Conservation (phyloP, 2,329 filamentous ascomycete genomes). For the Colletotrichum trifolii region DNA sequence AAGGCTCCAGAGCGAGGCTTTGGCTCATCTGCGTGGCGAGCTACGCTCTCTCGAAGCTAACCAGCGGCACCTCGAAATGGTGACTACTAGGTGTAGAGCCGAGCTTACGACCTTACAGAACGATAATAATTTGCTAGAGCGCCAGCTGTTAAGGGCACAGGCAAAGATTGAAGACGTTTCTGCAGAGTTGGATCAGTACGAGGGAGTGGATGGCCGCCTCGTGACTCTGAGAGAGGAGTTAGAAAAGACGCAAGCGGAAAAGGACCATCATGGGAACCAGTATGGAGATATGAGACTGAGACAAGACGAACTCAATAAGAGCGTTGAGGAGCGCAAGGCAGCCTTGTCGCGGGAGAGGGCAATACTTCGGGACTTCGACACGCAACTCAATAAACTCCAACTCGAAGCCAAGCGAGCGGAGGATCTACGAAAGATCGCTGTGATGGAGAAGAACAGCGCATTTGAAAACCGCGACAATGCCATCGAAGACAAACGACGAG, state of each 20-base stretch:
- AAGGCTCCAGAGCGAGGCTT: slow-evolving; percentile 57
- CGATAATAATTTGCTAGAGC: slow-evolving; percentile 55
- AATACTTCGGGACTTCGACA: slow-evolving; percentile 43
- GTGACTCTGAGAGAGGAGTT: slow-evolving; percentile 69
- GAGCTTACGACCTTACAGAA: slow-evolving; percentile 56
- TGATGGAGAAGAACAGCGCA: slow-evolving; percentile 72
- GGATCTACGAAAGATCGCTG: slow-evolving; percentile 61
- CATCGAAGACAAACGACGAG: slow-evolving; percentile 55
- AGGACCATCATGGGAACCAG: slow-evolving; percentile 63
- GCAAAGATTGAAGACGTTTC: slow-evolving; percentile 64
- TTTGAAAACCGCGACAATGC: slow-evolving; percentile 62
- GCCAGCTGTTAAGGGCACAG: slow-evolving; percentile 68
- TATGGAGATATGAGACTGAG: slow-evolving; percentile 63
- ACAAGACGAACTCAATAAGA: slow-evolving; percentile 60
- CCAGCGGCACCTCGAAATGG: slow-evolving; percentile 58
- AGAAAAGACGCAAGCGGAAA: slow-evolving; percentile 57
- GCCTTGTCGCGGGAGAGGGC: slow-evolving; percentile 49
- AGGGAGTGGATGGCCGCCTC: slow-evolving; percentile 76
- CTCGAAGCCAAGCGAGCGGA: slow-evolving; percentile 61
- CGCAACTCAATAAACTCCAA: slow-evolving; percentile 63
- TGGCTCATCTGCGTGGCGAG: slow-evolving; percentile 66
- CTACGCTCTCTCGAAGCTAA: slow-evolving; percentile 62
- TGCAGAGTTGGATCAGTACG: slow-evolving; percentile 72
- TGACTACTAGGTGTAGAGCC: slow-evolving; percentile 59
- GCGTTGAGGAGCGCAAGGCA: slow-evolving; percentile 53